Evolutionary conservation across 441 rosid genomes (phyloP), one percentile per base, ranked within the genome.

Genomic region (Arabidopsis hybrid): DNA sequence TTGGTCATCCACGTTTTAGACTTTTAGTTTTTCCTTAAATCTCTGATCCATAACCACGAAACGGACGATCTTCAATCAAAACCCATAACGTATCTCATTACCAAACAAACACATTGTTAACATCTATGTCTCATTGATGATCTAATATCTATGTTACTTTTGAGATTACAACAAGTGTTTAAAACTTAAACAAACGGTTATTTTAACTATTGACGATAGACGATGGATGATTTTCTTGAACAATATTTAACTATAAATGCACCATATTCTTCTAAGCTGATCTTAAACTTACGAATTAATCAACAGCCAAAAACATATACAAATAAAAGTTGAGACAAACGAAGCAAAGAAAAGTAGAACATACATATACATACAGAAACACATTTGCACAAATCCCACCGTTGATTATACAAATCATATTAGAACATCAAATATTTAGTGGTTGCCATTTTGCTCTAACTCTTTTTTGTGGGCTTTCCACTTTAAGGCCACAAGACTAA

Each of bases 391-490:
- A 57, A 2, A 56, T 18, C n/a, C 31, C 18, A 57, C 21, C 4
- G 2, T 39, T 47, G 56, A 31, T 55, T 51, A 36, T 10, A 52
- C 64, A 52, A 35, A 45, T 10, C 3, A 18, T 26, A 46, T 10
- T 43, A 50, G 3, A 40, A 32, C 13, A 60, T 34, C 1, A 35
- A 29, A 39, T 45, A 76, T 51, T 71, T 4, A 77, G 3, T 34
- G 67, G 6, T 57, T 76, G 38, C 60, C 74, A 67, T 72, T 71
- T 71, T 43, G 62, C 38, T 32, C 52, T 14, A 78, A 55, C 51
- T 36, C 51, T 57, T 2, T 40, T 57, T 69, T 61, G 46, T 73
- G 67, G 21, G 63, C 55, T 46, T 77, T 77, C 83, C 82, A 82
- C 59, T 72, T 76, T 5, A 4, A 14, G 8, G 63, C 80, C 62